Base-by-base conservation (phyloP, 2,329 filamentous ascomycete species). In the Colletotrichum ledebouriae region DNA sequence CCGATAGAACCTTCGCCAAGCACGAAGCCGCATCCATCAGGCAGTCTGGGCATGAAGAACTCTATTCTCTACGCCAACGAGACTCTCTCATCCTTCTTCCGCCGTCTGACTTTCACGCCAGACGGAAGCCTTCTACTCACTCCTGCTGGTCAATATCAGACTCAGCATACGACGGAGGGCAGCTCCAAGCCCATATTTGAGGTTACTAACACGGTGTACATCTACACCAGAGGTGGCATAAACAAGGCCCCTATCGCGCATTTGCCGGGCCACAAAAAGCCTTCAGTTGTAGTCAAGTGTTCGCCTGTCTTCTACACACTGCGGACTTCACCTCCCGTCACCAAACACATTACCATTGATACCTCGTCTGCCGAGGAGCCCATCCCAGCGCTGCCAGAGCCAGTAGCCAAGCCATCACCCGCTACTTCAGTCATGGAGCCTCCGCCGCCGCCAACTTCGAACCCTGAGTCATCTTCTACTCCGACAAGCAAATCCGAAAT, bases 221-320 rank as follows among this genome's bases (percentile, higher is more conserved):
- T 99, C 61, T 99, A 99, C 79, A 98, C 95, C 0, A 87, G 96
- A 73, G 96, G 94, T 34, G 96, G 96, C 25, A 94, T 99, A 76
- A 98, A 98, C 81, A 98, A 97, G 78, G 94, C 96, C 1, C 96
- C 96, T 2, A 92, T 98, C 65, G 94, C 95, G 6, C 96, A 98
- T 79, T 86, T 99, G 6, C 96, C 96, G 0, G 96, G 96, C 2
- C 95, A 98, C 80, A 99, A 98, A 84, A 99, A 99, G 79, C 96
- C 96, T 0, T 98, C 96, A 0, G 93, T 99, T 11, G 96, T 94
- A 1, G 93, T 99, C 68, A 93, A 93, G 76, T 99, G 96, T 77
- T 99, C 95, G 13, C 96, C 96, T 0, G 81, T 97, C 25, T 90
- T 93, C 73, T 99, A 98, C 79, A 93, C 90, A 0, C 83, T 97